Percentiles rank a stretch among this genome's conserved stretches.
phyloP scores from a whole-genome alignment of 2,329 filamentous ascomycete genomes.

The Fusarium tupiense region DNA sequence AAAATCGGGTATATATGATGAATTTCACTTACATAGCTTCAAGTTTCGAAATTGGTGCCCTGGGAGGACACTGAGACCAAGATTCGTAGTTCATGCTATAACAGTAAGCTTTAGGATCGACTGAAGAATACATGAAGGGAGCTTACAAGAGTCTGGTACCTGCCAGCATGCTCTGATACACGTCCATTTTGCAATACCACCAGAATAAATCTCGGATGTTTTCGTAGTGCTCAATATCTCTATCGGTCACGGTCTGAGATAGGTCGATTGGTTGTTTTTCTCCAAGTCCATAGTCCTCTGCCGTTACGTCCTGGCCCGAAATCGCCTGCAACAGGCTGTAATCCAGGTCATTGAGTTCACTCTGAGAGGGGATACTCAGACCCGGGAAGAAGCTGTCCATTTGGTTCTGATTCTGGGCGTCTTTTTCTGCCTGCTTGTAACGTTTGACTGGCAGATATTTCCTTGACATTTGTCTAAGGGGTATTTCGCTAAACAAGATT shows the following conservation, averaged over 20 bases:
- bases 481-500: constrained; percentile 83
- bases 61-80: constrained; percentile 89
- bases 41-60: constrained; percentile 79
- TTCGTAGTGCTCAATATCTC: constrained; percentile 82
- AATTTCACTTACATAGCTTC: constrained; percentile 71
- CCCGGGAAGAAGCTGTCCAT: constrained; percentile 43
- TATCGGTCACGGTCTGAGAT: constrained; percentile 53
- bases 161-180: constrained; percentile 89
- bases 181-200: constrained; percentile 97
- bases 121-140: background rate
- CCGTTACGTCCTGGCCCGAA: constrained; percentile 51
- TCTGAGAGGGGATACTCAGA: constrained; percentile 27
- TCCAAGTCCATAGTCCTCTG: constrained; percentile 51
- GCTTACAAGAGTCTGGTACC: constrained; percentile 87
- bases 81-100: constrained; percentile 78
- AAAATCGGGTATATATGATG: too few relatives aligned
- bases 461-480: constrained; percentile 77
- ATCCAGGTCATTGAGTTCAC: constrained; percentile 52
- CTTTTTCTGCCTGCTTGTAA: constrained; percentile 46
- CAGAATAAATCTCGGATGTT: constrained; percentile 88
- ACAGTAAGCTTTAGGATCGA: constrained; percentile 28
- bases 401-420: constrained; percentile 50
- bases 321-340: constrained; percentile 54
- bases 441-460: constrained; percentile 73
- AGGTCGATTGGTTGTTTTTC: constrained; percentile 43